Conservation (phyloP, 2,329 filamentous ascomycete species). For the Pezicula rhizophila region DNA sequence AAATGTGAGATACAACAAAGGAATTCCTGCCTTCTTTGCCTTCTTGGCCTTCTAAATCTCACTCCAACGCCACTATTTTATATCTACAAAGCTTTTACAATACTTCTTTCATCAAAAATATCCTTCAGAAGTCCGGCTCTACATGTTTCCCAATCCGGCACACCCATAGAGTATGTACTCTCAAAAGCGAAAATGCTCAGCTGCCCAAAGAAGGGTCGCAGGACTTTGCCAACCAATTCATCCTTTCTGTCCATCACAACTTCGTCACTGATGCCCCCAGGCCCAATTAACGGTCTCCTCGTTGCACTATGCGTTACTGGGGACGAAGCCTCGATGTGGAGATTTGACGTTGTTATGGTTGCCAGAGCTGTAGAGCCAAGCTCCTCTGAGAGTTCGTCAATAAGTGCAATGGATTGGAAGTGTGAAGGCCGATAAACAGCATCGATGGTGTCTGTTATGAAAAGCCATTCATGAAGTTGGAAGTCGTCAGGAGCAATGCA, state of each 20-base stretch:
- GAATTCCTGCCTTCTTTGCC: too few species aligned
- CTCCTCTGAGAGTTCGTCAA: constrained; percentile 78
- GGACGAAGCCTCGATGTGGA: constrained; percentile 6
- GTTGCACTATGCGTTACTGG: constrained; percentile 18
- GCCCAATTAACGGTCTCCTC: constrained; percentile 34
- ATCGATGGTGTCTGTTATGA: constrained; percentile 94
- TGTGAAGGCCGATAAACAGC: constrained; percentile 76
- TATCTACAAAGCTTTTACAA: constrained; percentile 45
- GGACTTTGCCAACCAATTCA: constrained; percentile 67
- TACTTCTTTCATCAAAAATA: constrained; percentile 71
- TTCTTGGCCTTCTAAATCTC: too few species aligned
- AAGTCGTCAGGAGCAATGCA: constrained; percentile 89
- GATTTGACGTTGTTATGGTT: constrained; percentile 9
- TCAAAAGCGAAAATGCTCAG: constrained; percentile 93
- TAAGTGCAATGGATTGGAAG: constrained; percentile 67
- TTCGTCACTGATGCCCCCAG: constrained; percentile 45
- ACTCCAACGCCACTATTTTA: not conserved
- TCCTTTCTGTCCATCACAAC: constrained; percentile 54
- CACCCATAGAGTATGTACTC: constrained; percentile 79
- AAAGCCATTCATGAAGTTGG: constrained; percentile 97
- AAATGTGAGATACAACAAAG: too few species aligned
- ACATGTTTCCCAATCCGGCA: constrained; percentile 60
- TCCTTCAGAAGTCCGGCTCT: constrained; percentile 61
- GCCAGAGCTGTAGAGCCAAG: constrained; percentile 35
- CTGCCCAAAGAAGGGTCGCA: constrained; percentile 85